Evolutionary conservation across 2,329 filamentous ascomycete species (phyloP).

Genomic region (Trichoderma sp.): DNA sequence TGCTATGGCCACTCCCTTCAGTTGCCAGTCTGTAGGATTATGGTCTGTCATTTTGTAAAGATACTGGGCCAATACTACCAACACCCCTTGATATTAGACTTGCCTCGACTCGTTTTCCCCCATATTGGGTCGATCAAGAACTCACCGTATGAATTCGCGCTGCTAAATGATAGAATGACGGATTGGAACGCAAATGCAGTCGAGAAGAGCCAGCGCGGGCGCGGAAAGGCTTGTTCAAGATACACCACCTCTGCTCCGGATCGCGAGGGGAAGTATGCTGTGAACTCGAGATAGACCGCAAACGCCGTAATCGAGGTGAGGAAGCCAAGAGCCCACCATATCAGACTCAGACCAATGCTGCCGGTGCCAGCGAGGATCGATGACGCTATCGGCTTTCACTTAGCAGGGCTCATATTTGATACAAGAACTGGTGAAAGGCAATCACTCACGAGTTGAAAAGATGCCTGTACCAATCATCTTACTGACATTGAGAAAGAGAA

Average conservation of each 20-base stretch:
- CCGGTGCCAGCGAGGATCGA: constrained; percentile 62
- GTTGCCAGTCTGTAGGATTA: constrained; percentile 60
- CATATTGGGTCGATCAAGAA: constrained; percentile 30
- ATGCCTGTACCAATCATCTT: constrained; percentile 66
- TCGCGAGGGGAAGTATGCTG: constrained; percentile 66
- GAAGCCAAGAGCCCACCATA: constrained; percentile 67
- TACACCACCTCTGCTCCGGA: constrained; percentile 69
- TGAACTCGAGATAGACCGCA: constrained; percentile 64
- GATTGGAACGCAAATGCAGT: constrained; percentile 65
- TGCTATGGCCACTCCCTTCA: constrained; percentile 67
- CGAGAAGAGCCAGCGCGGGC: constrained; percentile 65
- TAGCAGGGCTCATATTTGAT: neutral
- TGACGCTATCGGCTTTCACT: constrained; percentile 47
- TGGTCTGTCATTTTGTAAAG: constrained; percentile 59
- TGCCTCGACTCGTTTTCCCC: neutral
- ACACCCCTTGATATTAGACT: neutral
- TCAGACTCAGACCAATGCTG: constrained; percentile 62
- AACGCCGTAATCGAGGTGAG: constrained; percentile 59
- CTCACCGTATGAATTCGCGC: constrained; percentile 60
- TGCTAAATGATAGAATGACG: constrained; percentile 66
- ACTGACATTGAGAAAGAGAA: constrained; percentile 63
- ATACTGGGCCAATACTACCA: constrained; percentile 61
- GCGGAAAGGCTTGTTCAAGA: constrained; percentile 67
- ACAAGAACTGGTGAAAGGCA: neutral
- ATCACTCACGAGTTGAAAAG: constrained; percentile 62